Percentiles rank a stretch among this genome's conserved stretches.
These are phyloP conservation scores for Vaccinium myrtillus DNA, from an alignment of 148 eudicot species.

Conservation along the genomic window DNA sequence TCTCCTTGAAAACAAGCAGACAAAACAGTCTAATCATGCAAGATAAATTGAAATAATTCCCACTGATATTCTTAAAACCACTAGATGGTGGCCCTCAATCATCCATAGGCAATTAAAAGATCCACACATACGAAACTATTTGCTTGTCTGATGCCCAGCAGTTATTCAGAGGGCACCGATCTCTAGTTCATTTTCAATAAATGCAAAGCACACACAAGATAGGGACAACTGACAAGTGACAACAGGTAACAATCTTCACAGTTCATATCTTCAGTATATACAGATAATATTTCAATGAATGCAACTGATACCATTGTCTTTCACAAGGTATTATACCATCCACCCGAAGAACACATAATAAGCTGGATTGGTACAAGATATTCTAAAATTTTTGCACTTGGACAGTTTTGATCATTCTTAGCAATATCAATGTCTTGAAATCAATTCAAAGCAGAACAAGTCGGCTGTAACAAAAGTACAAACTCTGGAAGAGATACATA, in stretches of 20 bases:
- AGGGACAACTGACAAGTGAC: not conserved
- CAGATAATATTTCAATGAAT: not conserved
- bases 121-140: not conserved
- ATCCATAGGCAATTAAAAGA: not conserved
- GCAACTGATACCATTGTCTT: not conserved
- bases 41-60: not conserved
- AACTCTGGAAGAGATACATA: constrained; percentile 38
- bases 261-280: not conserved
- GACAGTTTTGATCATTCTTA: not conserved
- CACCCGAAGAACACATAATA: not conserved
- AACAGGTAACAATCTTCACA: not conserved
- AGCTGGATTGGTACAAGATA: not conserved
- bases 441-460: not conserved
- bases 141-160: not conserved
- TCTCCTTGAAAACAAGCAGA: not conserved
- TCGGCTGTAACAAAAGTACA: not conserved
- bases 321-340: not conserved
- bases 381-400: too few relatives aligned
- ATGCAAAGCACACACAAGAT: too few relatives aligned
- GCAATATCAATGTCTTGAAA: not conserved
- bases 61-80: not conserved
- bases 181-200: not conserved
- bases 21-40: not conserved
- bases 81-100: not conserved
- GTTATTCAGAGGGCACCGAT: not conserved